Conservation (phyloP, 306 rosid genomes). For the Cucurbita pepo region DNA sequence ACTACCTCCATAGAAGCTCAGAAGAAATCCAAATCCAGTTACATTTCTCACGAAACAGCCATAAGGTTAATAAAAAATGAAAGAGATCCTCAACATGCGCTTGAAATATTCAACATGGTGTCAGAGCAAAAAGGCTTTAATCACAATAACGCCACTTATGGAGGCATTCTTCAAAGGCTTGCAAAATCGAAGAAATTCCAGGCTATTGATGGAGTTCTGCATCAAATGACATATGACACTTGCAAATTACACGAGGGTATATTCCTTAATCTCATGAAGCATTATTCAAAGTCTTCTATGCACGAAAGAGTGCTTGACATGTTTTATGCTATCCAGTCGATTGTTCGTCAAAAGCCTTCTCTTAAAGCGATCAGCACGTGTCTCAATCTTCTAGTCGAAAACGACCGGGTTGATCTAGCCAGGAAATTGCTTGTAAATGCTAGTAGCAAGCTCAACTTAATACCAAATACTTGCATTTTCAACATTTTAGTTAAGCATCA, state of each 20-base stretch:
- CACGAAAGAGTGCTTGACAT: constrained; percentile 57
- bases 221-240: constrained; percentile 62
- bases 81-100: constrained; percentile 68
- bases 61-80: constrained; percentile 53
- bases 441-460: constrained; percentile 27
- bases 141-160: constrained; percentile 64
- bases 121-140: constrained; percentile 64
- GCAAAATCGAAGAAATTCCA: constrained; percentile 51
- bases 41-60: constrained; percentile 46
- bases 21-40: constrained; percentile 34
- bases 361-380: constrained; percentile 65
- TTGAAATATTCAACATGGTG: constrained; percentile 54
- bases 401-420: constrained; percentile 49
- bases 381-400: constrained; percentile 61
- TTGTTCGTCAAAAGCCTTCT: constrained; percentile 65
- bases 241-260: constrained; percentile 73
- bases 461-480: constrained; percentile 65
- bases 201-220: constrained; percentile 51
- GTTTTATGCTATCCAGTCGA: constrained; percentile 41
- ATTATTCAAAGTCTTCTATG: constrained; percentile 40
- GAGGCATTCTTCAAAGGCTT: constrained; percentile 53
- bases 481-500: constrained; percentile 81
- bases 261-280: constrained; percentile 71
- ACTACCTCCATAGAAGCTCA: constrained; percentile 2
- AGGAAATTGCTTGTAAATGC: constrained; percentile 45